A percentile compares a stretch with the other conserved stretches of the same genome.
These are phyloP conservation scores for Evansstolkia leycettana DNA, from an alignment of 495 filamentous ascomycete species.

Conservation along the genomic window DNA sequence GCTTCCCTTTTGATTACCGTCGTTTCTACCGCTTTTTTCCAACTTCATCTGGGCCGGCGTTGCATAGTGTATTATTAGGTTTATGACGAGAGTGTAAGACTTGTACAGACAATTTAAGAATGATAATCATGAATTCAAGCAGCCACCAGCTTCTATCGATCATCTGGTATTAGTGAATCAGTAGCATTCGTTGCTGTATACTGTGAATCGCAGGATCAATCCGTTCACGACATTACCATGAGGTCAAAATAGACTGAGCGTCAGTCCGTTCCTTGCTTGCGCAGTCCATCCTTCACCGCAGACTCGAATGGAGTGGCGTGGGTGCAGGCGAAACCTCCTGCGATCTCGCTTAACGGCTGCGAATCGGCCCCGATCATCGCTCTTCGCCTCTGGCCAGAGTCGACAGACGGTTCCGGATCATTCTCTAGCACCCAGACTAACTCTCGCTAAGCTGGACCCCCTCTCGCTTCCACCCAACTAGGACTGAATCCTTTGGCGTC, in stretches of 20 bases:
- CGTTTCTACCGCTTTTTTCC: too few species aligned
- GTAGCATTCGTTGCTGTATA: too few species aligned
- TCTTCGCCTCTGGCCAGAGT: neutral
- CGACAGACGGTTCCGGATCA: conserved; percentile 13
- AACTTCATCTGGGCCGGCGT: conserved; percentile 22
- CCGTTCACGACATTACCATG: too few species aligned
- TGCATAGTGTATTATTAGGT: conserved; percentile 5
- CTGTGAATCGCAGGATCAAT: too few species aligned
- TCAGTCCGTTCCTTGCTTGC: too few species aligned
- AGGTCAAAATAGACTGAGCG: neutral
- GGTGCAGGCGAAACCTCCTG: conserved; percentile 16
- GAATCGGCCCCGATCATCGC: conserved; percentile 4
- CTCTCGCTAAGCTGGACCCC: conserved; percentile 7
- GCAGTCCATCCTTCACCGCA: conserved; percentile 11
- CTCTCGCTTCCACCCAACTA: conserved; percentile 26
- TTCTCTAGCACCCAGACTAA: conserved; percentile 27
- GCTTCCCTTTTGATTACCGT: neutral
- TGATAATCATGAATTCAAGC: too few species aligned
- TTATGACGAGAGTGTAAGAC: neutral
- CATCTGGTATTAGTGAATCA: too few species aligned
- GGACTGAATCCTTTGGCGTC: neutral
- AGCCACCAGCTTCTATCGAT: too few species aligned
- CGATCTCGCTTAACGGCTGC: conserved; percentile 10
- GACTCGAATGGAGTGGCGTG: conserved; percentile 18
- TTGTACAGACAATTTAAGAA: conserved; percentile 5